Percentiles rank a stretch among this genome's conserved stretches.
phyloP scores from a whole-genome alignment of 768 basidiomycete genomes.

The Macrolepiota fuliginosa region DNA sequence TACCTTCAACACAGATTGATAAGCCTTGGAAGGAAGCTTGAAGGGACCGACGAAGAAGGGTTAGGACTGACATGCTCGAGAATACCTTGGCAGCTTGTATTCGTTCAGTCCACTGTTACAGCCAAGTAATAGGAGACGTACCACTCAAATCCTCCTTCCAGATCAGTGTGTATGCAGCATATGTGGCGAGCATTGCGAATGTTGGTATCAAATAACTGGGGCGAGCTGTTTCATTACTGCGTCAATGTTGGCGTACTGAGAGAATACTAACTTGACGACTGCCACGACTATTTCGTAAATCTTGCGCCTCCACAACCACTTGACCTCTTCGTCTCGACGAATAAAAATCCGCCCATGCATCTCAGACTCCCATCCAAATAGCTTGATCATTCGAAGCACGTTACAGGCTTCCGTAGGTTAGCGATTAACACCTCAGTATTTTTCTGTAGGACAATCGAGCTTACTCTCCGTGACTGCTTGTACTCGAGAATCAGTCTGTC shows the following conservation, averaged over 20 bases:
- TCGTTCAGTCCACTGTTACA: constrained; percentile 13
- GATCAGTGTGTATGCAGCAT: constrained; percentile 48
- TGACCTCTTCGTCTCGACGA: constrained; percentile 64
- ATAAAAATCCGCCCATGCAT: constrained; percentile 50
- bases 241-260: neutral
- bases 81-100: constrained; percentile 39
- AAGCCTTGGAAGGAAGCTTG: constrained; percentile 28
- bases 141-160: constrained; percentile 23
- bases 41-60: constrained; percentile 51
- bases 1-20: constrained; percentile 16
- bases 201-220: constrained; percentile 58
- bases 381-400: constrained; percentile 69
- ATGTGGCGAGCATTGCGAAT: constrained; percentile 63
- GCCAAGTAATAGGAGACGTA: constrained; percentile 8
- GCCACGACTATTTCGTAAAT: constrained; percentile 40
- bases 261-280: constrained; percentile 39
- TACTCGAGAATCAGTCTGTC: constrained; percentile 54
- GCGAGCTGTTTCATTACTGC: neutral
- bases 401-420: constrained; percentile 39
- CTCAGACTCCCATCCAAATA: constrained; percentile 69
- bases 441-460: constrained; percentile 5
- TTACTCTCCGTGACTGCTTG: constrained; percentile 61
- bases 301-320: constrained; percentile 48
- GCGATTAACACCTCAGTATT: neutral
- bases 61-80: constrained; percentile 57